Conservation (phyloP, 805 yeast genomes). For the Myxozyma vanderwaltii region DNA sequence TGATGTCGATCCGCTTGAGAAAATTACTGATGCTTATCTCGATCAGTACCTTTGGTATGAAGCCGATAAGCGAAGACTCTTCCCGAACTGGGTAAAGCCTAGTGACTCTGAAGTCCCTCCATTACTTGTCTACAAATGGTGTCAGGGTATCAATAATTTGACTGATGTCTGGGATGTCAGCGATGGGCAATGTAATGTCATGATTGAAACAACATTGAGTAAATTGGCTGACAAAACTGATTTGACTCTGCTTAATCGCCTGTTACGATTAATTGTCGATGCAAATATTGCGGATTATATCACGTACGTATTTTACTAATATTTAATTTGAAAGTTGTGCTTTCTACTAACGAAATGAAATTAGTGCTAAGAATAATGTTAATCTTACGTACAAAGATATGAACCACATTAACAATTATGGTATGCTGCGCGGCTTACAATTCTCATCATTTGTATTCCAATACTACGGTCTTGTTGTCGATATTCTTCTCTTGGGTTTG, state of each 20-base stretch:
- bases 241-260: slow-evolving; percentile 78
- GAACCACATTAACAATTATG: slow-evolving; percentile 89
- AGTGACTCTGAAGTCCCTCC: slow-evolving; percentile 94
- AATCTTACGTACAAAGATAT: slow-evolving; percentile 85
- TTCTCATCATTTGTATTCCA: slow-evolving; percentile 89
- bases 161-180: slow-evolving; percentile 75
- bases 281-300: slow-evolving; percentile 93
- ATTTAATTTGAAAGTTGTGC: not conserved
- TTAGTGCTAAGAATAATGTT: slow-evolving; percentile 80
- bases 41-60: slow-evolving; percentile 98
- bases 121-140: slow-evolving; percentile 86
- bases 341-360: slow-evolving; percentile 34
- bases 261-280: slow-evolving; percentile 79
- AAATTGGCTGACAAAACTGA: slow-evolving; percentile 85
- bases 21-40: slow-evolving; percentile 91
- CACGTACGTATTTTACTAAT: slow-evolving; percentile 30
- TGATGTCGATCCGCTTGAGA: slow-evolving; percentile 86
- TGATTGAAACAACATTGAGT: slow-evolving; percentile 74
- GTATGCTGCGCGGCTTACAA: slow-evolving; percentile 84
- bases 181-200: slow-evolving; percentile 75
- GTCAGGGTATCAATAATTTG: slow-evolving; percentile 83
- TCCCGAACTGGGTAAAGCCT: slow-evolving; percentile 97
- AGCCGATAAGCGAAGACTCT: slow-evolving; percentile 79
- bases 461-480: slow-evolving; percentile 83
- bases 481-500: slow-evolving; percentile 76